Evolutionary conservation across 257 asterid species (phyloP).

Genomic region (Solanum neorickii): DNA sequence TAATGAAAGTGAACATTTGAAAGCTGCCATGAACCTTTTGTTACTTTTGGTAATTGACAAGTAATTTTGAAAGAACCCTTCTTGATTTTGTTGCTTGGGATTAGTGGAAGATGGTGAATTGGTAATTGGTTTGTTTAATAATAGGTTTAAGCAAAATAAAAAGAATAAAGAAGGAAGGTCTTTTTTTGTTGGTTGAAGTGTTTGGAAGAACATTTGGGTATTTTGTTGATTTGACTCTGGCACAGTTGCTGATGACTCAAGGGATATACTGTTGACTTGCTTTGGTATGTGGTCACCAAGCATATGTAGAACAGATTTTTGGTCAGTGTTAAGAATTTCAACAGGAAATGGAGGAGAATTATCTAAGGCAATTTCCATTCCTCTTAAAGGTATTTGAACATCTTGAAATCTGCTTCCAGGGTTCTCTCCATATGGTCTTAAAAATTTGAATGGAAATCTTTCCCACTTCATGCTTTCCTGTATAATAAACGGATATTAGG

Average conservation of each 20-base stretch:
- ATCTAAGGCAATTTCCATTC: conserved; percentile 57
- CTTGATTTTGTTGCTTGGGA: conserved; percentile 3
- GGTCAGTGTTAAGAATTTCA: conserved; percentile 10
- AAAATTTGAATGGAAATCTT: conserved; percentile 31
- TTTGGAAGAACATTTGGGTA: conserved; percentile 24
- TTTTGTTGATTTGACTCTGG: conserved; percentile 28
- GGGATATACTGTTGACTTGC: conserved; percentile 28
- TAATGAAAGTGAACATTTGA: conserved; percentile 57
- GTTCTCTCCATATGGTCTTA: conserved; percentile 34
- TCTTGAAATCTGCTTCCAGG: conserved; percentile 37
- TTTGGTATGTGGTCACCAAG: conserved; percentile 25
- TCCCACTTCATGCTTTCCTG: conserved; percentile 87
- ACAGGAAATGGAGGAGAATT: conserved; percentile 30
- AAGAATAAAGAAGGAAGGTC: conserved; percentile 56
- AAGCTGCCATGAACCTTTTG: conserved; percentile 46
- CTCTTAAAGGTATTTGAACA: conserved; percentile 50
- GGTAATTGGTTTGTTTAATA: conserved; percentile 19
- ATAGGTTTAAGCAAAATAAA: conserved; percentile 53
- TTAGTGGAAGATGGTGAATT: neutral
- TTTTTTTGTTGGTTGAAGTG: conserved; percentile 26
- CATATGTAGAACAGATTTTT: conserved; percentile 15
- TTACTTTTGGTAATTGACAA: conserved; percentile 12
- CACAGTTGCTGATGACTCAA: conserved; percentile 22
- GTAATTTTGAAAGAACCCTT: neutral
- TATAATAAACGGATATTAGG: neutral